Evolutionary conservation across 2,329 filamentous ascomycete species (phyloP).

Genomic region (Phialophora tarda): DNA sequence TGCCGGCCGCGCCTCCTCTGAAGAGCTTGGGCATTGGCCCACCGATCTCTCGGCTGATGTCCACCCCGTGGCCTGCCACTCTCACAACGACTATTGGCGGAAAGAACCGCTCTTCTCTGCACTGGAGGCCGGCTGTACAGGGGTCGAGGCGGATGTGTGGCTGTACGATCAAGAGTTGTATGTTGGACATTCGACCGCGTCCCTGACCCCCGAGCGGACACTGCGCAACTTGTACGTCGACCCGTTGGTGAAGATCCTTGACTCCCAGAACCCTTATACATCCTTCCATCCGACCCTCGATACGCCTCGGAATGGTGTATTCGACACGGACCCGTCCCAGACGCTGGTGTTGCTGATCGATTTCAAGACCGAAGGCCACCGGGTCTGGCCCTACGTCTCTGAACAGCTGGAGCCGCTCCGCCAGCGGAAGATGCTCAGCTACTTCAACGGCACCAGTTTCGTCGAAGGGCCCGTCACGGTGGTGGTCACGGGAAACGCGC

Average conservation of each 20-base stretch:
- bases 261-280: constrained; percentile 55
- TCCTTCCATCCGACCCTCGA: constrained; percentile 44
- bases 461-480: constrained; percentile 57
- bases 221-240: constrained; percentile 60
- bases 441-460: constrained; percentile 54
- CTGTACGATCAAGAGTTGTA: constrained; percentile 59
- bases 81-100: constrained; percentile 66
- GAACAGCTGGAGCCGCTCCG: constrained; percentile 56
- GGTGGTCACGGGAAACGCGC: constrained; percentile 60
- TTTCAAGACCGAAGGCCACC: constrained; percentile 52
- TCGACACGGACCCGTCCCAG: constrained; percentile 56
- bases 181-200: constrained; percentile 59
- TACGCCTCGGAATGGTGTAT: constrained; percentile 53
- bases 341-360: constrained; percentile 61
- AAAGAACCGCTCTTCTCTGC: constrained; percentile 61
- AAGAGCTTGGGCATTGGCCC: constrained; percentile 49
- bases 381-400: constrained; percentile 47
- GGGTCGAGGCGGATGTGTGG: constrained; percentile 65
- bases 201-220: constrained; percentile 55
- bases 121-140: constrained; percentile 59
- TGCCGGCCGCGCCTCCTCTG: constrained; percentile 43
- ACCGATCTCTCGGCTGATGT: constrained; percentile 59
- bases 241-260: constrained; percentile 57
- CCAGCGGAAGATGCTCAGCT: constrained; percentile 56
- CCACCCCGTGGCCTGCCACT: constrained; percentile 59